These are phyloP conservation scores for Micractinium sp. DNA, from an alignment of 139 green algal genomes.

Conservation along the genomic window DNA sequence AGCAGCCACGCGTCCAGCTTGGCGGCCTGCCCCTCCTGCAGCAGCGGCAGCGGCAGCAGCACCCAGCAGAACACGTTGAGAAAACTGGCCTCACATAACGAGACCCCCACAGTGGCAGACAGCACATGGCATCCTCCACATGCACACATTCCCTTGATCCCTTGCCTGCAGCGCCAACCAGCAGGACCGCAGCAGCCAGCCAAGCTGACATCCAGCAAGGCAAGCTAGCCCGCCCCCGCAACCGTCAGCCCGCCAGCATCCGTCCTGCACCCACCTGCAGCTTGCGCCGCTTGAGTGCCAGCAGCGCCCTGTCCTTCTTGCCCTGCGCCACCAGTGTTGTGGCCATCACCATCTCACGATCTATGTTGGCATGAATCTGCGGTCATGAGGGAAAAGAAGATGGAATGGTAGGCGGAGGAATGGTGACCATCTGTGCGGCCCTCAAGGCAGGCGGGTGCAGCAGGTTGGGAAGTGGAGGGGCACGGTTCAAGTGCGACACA, in stretches of 20 bases:
- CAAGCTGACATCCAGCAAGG: too few species aligned
- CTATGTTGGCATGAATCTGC: slow-evolving; percentile 60
- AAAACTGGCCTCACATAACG: too few species aligned
- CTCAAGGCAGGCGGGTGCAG: neutral
- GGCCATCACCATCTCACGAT: slow-evolving; percentile 52
- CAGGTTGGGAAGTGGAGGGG: neutral
- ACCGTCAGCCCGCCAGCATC: too few species aligned
- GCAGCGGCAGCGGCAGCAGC: neutral
- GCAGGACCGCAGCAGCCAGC: too few species aligned
- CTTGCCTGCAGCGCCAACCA: too few species aligned
- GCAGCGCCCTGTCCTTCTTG: slow-evolving; percentile 63
- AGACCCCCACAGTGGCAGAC: too few species aligned
- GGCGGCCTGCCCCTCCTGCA: slow-evolving; percentile 59
- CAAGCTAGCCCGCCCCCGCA: too few species aligned
- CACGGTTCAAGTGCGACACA: neutral
- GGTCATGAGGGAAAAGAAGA: neutral
- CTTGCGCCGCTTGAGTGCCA: slow-evolving; percentile 79
- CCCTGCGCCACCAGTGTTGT: slow-evolving; percentile 49
- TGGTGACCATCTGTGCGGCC: neutral
- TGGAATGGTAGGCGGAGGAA: slow-evolving; percentile 6
- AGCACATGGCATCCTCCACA: neutral
- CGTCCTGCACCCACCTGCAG: slow-evolving; percentile 57
- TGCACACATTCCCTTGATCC: neutral
- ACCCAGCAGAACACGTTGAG: neutral
- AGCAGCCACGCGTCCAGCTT: slow-evolving; percentile 63